These are phyloP conservation scores for Scytalidium sp. DNA, from an alignment of 2,329 filamentous ascomycete genomes.

Conservation along the genomic window DNA sequence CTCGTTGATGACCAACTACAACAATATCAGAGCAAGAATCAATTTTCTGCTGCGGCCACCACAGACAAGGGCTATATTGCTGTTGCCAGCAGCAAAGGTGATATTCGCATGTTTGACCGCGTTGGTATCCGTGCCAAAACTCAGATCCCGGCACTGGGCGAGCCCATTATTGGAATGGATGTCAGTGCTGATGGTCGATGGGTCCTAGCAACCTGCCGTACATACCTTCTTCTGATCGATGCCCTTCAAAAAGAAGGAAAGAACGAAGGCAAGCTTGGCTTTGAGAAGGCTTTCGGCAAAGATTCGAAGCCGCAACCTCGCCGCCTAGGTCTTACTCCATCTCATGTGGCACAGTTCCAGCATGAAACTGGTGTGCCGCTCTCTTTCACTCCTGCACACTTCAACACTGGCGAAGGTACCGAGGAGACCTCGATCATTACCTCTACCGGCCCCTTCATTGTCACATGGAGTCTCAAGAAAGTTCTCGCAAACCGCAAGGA, in stretches of 20 bases:
- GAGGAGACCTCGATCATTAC: conserved; percentile 94
- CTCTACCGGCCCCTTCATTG: conserved; percentile 91
- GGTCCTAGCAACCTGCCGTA: conserved; percentile 91
- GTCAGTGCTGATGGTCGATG: conserved; percentile 94
- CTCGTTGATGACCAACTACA: conserved; percentile 91
- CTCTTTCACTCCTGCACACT: conserved; percentile 85
- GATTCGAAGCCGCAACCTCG: conserved; percentile 92
- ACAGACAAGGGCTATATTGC: conserved; percentile 97
- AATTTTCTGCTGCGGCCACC: conserved; percentile 90
- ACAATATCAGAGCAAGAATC: conserved; percentile 95
- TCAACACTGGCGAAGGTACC: conserved; percentile 81
- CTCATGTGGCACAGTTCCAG: conserved; percentile 95
- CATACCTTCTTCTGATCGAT: conserved; percentile 92
- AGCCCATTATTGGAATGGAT: conserved; percentile 91
- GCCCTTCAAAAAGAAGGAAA: conserved; percentile 88
- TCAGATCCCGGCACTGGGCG: conserved; percentile 89
- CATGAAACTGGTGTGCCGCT: conserved; percentile 89
- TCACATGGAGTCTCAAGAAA: conserved; percentile 95
- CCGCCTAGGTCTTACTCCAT: conserved; percentile 81
- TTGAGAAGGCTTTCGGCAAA: conserved; percentile 89
- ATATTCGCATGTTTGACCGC: conserved; percentile 93
- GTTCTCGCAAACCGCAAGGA: conserved; percentile 77
- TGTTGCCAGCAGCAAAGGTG: conserved; percentile 95
- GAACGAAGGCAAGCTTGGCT: conserved; percentile 97
- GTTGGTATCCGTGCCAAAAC: conserved; percentile 98